Evolutionary conservation across 108 stramenopile species (phyloP).

Genomic region (Pseudonitzschia multistriata): DNA sequence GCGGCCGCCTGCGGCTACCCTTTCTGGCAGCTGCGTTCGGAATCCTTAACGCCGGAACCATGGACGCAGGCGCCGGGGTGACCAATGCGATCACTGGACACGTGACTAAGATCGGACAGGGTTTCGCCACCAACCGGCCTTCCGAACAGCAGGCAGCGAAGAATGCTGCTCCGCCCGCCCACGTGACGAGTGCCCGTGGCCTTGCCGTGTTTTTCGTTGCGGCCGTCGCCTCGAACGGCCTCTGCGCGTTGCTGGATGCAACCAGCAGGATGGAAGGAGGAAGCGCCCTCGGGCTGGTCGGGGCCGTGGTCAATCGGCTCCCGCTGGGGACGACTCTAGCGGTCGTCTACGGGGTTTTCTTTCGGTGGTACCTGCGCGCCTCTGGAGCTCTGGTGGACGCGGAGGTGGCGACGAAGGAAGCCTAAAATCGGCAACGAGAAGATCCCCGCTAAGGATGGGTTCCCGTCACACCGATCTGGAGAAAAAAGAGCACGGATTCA

Average conservation of each 20-base stretch:
- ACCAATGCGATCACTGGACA: constrained; percentile 42
- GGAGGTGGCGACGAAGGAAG: background rate
- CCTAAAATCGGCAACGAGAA: too few relatives aligned
- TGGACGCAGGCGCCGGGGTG: constrained; percentile 17
- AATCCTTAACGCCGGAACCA: constrained; percentile 21
- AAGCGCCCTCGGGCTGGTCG: background rate
- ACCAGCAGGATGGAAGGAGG: background rate
- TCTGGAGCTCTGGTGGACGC: background rate
- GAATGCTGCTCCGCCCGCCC: background rate
- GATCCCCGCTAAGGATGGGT: too few relatives aligned
- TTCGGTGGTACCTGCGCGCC: constrained; percentile 15
- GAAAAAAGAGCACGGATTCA: too few relatives aligned
- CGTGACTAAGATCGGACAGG: constrained; percentile 28
- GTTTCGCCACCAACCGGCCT: background rate
- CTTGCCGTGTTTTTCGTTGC: background rate
- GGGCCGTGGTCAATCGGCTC: background rate
- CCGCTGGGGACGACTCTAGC: constrained; percentile 27
- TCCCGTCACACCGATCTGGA: too few relatives aligned
- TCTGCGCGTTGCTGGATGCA: background rate
- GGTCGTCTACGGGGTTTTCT: constrained; percentile 12
- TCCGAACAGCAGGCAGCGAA: background rate
- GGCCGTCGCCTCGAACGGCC: background rate
- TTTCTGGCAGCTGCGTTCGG: constrained; percentile 30
- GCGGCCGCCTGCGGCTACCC: background rate
- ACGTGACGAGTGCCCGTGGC: constrained; percentile 1